Base-by-base conservation (phyloP, 176 grass and related monocot species). In the Carex scoparia region DNA sequence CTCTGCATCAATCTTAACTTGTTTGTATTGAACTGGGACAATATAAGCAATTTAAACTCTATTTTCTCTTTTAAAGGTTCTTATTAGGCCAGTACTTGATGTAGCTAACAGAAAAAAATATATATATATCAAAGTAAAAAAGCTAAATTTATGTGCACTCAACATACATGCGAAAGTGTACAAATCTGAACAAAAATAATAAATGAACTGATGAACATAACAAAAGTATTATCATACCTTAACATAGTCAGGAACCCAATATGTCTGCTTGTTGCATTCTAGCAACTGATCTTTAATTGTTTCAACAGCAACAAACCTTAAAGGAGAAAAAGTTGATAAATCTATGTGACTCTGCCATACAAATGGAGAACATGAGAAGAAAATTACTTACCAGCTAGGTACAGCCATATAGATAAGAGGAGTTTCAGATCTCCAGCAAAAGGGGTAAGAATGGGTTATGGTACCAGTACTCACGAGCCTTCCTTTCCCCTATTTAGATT, bases 211-310 rank as follows among this genome's bases (percentile, higher is more conserved):
- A 76, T 46, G 23, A 31, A 32, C 49, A 54, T 55, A 46, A 78
- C 28, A 78, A 79, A 88, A 88, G 83, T 3, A 1, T 31, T 72
- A 74, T 68, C 70, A 84, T 84, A 99, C 96, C 93, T 99, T 99
- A 69, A 99, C 96, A 92, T 95, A 94, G 33, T 99, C 96, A 63
- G 96, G 96, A 84, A 99, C 93, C 96, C 96, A 99, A 69, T 99
- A 92, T 19, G 96, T 95, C 53, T 95, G 82, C 80, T 89, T 94
- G 88, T 95, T 99, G 87, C 96, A 95, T 86, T 99, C 90, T 51
- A 99, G 88, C 74, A 99, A 88, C 81, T 99, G 91, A 37, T 94
- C 88, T 81, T 91, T 99, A 60, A 99, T 99, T 79, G 94, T 94
- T 84, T 99, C 96, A 84, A 99, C 96, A 87, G 94, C 89, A 82